Evolutionary conservation across 2,329 filamentous ascomycete species (phyloP).

Genomic region (Pyricularia grisea): DNA sequence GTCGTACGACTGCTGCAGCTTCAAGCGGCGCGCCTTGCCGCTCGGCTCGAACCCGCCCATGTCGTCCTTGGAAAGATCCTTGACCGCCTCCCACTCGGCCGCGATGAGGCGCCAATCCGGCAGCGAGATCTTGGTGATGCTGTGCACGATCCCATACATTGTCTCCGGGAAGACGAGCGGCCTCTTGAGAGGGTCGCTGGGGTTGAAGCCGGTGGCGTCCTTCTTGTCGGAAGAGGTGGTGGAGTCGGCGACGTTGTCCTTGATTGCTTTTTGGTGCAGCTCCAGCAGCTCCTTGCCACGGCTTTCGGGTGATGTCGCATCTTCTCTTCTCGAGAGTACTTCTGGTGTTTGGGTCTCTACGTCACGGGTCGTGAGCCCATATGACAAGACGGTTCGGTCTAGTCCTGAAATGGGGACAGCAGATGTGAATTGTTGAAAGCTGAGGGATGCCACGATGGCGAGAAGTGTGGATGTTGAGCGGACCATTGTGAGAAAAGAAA

Average conservation of each 20-base stretch:
- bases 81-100: background rate
- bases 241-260: background rate
- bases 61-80: background rate
- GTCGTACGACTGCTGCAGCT: background rate
- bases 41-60: background rate
- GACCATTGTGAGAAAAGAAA: conserved; percentile 1
- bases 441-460: background rate
- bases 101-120: background rate
- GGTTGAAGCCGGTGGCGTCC: background rate
- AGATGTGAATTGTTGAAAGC: background rate
- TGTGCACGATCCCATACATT: background rate
- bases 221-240: background rate
- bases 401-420: background rate
- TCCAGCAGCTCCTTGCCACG: background rate
- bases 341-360: background rate
- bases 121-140: background rate
- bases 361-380: background rate
- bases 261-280: background rate
- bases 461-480: background rate
- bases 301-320: background rate
- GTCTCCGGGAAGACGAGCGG: background rate
- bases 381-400: background rate
- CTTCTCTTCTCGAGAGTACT: background rate
- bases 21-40: background rate
- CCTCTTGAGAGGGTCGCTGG: background rate